These are phyloP conservation scores for Cercospora citrullina DNA, from an alignment of 2,329 filamentous ascomycete genomes.

Conservation along the genomic window DNA sequence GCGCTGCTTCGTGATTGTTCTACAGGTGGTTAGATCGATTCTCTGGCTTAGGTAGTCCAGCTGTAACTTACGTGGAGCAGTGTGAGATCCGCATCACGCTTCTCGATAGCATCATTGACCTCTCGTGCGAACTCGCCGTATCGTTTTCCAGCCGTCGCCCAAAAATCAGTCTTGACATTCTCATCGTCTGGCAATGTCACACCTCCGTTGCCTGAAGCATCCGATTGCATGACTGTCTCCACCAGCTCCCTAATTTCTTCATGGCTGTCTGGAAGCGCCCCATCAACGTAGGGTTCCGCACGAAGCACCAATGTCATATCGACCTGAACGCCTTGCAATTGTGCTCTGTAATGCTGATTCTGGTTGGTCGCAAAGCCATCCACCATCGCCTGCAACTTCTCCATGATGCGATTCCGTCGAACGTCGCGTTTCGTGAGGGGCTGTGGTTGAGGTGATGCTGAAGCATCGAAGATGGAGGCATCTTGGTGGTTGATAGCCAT, in stretches of 20 bases:
- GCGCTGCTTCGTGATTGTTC: conserved; percentile 58
- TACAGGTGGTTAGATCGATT: conserved; percentile 34
- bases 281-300: conserved; percentile 75
- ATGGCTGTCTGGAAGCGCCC: conserved; percentile 64
- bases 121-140: conserved; percentile 84
- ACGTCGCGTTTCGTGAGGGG: conserved; percentile 82
- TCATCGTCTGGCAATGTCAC: conserved; percentile 44
- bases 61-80: conserved; percentile 68
- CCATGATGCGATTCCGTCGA: conserved; percentile 76
- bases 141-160: conserved; percentile 68
- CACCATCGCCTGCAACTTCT: conserved; percentile 73
- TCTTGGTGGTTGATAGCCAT: conserved; percentile 30
- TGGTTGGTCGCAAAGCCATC: conserved; percentile 77
- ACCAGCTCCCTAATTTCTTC: conserved; percentile 68
- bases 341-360: conserved; percentile 81
- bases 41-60: not conserved
- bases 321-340: conserved; percentile 87
- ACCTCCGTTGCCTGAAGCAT: conserved; percentile 33
- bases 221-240: conserved; percentile 40
- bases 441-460: conserved; percentile 48
- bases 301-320: conserved; percentile 84
- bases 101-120: conserved; percentile 83
- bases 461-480: conserved; percentile 28
- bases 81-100: conserved; percentile 79
- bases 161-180: conserved; percentile 67